Evolutionary conservation across 169 alveolate genomes (phyloP).

Genomic region (Plasmodium vinckei): DNA sequence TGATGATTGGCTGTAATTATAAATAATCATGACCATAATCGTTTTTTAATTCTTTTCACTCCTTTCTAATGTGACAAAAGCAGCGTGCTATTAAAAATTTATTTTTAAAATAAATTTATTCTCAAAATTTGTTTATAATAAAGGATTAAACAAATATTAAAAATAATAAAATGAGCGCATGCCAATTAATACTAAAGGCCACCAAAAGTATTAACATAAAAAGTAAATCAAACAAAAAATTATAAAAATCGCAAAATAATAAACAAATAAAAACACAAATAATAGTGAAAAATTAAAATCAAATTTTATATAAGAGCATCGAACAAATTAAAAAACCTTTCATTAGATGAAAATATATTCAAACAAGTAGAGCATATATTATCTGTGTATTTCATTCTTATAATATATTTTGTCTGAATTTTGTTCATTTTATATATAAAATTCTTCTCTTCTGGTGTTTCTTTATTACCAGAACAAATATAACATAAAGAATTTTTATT

Average conservation of each 20-base stretch:
- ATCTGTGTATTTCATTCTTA: slow-evolving; percentile 49
- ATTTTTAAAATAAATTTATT: too few species aligned
- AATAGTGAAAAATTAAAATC: too few species aligned
- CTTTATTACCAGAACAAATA: slow-evolving; percentile 70
- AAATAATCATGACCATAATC: neutral
- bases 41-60: neutral
- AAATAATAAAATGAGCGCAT: too few species aligned
- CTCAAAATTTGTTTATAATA: too few species aligned
- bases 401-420: slow-evolving; percentile 32
- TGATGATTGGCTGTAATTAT: slow-evolving; percentile 61
- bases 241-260: too few species aligned
- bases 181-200: too few species aligned
- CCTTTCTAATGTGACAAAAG: neutral
- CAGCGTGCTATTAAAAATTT: too few species aligned
- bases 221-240: too few species aligned
- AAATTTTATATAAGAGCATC: slow-evolving; percentile 15
- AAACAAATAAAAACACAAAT: too few species aligned
- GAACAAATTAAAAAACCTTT: slow-evolving; percentile 21
- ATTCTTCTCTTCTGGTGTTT: slow-evolving; percentile 40
- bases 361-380: slow-evolving; percentile 60
- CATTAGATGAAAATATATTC: slow-evolving; percentile 60
- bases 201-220: too few species aligned
- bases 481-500: slow-evolving; percentile 5
- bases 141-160: too few species aligned
- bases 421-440: slow-evolving; percentile 64